Percentiles rank a stretch among this genome's conserved stretches.
These are phyloP conservation scores for Cercophora newfieldiana DNA, from an alignment of 495 filamentous ascomycete species.

Conservation along the genomic window DNA sequence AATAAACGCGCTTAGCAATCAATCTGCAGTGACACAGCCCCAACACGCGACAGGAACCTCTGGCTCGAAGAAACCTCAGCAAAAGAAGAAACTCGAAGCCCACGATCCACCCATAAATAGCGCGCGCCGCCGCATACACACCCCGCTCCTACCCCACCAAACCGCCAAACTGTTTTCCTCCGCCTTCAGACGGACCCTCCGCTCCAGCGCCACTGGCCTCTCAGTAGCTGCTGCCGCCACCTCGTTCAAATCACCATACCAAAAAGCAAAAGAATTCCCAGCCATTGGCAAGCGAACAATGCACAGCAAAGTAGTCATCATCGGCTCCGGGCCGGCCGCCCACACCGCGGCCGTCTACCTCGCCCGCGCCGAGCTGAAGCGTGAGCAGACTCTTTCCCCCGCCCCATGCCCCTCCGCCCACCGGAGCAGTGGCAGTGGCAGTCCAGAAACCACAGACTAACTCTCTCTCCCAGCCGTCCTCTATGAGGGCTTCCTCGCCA, in stretches of 20 bases:
- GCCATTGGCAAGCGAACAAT: constrained; percentile 59
- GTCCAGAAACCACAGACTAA: constrained; percentile 12
- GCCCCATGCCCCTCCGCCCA: neutral
- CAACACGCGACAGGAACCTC: neutral
- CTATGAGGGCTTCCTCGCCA: constrained; percentile 97
- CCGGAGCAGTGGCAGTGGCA: no score
- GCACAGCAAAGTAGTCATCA: constrained; percentile 80
- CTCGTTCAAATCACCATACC: constrained; percentile 58
- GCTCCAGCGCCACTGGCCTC: constrained; percentile 60
- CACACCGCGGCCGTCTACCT: constrained; percentile 97
- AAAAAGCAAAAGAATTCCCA: constrained; percentile 37
- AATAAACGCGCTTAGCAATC: constrained; percentile 12
- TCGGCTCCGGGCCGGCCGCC: constrained; percentile 93
- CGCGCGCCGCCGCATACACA: neutral
- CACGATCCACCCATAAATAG: neutral
- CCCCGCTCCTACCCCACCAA: constrained; percentile 15
- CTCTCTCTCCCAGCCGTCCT: constrained; percentile 62
- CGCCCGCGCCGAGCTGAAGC: constrained; percentile 86
- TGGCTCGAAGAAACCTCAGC: neutral
- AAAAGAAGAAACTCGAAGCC: neutral
- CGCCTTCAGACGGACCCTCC: constrained; percentile 55
- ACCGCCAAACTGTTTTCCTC: constrained; percentile 85
- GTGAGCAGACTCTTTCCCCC: constrained; percentile 34
- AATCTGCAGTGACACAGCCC: neutral
- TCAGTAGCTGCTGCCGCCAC: constrained; percentile 62